phyloP scores from a whole-genome alignment of 768 basidiomycete genomes.

The Serendipita sp. region DNA sequence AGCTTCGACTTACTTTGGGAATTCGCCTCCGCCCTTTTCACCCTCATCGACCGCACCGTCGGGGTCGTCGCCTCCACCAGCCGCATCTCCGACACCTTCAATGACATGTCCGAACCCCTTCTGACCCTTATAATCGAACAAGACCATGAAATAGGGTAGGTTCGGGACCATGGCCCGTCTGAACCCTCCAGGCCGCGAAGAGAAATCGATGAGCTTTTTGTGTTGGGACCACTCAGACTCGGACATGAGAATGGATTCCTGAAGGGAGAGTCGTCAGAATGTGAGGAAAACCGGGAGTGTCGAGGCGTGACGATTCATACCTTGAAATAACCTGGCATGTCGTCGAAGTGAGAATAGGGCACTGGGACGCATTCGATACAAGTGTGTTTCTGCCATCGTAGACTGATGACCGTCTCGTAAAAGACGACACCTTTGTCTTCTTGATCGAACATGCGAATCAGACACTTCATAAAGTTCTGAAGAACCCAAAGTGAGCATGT shows the following conservation, averaged over 20 bases:
- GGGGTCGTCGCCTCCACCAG: constrained; percentile 33
- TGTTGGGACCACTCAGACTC: constrained; percentile 98
- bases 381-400: constrained; percentile 82
- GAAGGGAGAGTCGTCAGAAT: not conserved
- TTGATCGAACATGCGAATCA: constrained; percentile 88
- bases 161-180: constrained; percentile 90
- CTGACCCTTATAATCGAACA: constrained; percentile 95
- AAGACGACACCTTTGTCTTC: constrained; percentile 90
- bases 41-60: constrained; percentile 61
- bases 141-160: constrained; percentile 96
- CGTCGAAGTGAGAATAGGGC: constrained; percentile 73
- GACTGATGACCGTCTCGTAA: constrained; percentile 78
- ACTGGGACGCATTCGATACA: constrained; percentile 89
- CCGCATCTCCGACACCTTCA: constrained; percentile 63
- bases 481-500: not conserved
- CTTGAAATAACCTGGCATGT: constrained; percentile 86
- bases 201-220: constrained; percentile 92
- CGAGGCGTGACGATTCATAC: constrained; percentile 22
- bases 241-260: constrained; percentile 88
- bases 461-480: constrained; percentile 76
- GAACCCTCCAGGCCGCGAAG: constrained; percentile 80
- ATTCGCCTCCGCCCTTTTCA: constrained; percentile 81
- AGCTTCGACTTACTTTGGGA: constrained; percentile 46
- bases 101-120: constrained; percentile 98
- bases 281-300: not conserved